Percentiles rank a stretch among this genome's conserved stretches.
phyloP scores from a whole-genome alignment of 2,329 filamentous ascomycete species.

The Ilyonectria destructans region DNA sequence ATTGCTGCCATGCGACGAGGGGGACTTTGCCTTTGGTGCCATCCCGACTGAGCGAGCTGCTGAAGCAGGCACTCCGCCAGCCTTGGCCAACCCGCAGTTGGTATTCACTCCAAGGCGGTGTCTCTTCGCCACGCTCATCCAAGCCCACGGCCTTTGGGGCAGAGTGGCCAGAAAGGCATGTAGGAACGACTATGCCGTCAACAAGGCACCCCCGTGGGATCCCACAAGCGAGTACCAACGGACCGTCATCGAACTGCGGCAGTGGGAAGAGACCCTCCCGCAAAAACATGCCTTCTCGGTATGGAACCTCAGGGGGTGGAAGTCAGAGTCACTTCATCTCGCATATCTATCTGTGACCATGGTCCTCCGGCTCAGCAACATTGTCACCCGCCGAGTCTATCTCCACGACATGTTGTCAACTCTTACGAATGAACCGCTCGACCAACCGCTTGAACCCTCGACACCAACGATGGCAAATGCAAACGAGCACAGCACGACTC shows the following conservation, averaged over 20 bases:
- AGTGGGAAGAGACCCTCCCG: slow-evolving; percentile 53
- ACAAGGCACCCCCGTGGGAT: slow-evolving; percentile 45
- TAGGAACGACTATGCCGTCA: slow-evolving; percentile 27
- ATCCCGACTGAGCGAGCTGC: slow-evolving; percentile 51
- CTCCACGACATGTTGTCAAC: slow-evolving; percentile 50
- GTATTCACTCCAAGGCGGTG: slow-evolving; percentile 47
- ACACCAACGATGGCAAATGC: slow-evolving; percentile 39
- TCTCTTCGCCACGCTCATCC: slow-evolving; percentile 57
- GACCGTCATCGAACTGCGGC: slow-evolving; percentile 40
- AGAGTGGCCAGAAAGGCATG: slow-evolving; percentile 52
- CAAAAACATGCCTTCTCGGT: slow-evolving; percentile 53
- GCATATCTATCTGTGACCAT: slow-evolving; percentile 56
- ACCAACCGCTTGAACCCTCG: slow-evolving; percentile 26
- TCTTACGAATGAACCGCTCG: slow-evolving; percentile 20
- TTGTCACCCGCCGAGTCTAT: slow-evolving; percentile 55
- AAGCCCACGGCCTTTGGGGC: slow-evolving; percentile 58
- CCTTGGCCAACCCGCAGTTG: slow-evolving; percentile 45
- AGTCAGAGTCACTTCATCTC: slow-evolving; percentile 54
- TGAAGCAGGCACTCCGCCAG: slow-evolving; percentile 52
- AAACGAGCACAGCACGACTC: slow-evolving; percentile 25
- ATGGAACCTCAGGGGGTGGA: slow-evolving; percentile 57
- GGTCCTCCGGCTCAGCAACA: slow-evolving; percentile 56
- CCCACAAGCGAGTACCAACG: slow-evolving; percentile 45
- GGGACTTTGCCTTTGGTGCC: slow-evolving; percentile 56
- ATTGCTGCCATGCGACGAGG: slow-evolving; percentile 55